Percentiles rank a stretch among this genome's conserved stretches.
phyloP scores from a whole-genome alignment of 495 filamentous ascomycete species.

The Halenospora varia region DNA sequence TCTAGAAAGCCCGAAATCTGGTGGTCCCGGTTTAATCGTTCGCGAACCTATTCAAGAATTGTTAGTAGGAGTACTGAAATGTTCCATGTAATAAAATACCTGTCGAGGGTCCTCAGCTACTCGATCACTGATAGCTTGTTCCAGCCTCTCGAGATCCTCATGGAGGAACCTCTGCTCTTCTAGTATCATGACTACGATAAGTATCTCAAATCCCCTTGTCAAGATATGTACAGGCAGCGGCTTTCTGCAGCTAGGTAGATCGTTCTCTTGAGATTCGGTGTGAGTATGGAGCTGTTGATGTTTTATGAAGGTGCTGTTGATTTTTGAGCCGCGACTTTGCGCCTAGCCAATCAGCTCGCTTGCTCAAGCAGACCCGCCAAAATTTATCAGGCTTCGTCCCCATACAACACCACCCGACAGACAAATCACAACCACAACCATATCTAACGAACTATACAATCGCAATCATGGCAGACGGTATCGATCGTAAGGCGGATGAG shows the following conservation, averaged over 20 bases:
- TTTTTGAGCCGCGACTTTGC: background rate
- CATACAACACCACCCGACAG: background rate
- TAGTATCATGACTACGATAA: slow-evolving; percentile 61
- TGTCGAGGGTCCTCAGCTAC: slow-evolving; percentile 83
- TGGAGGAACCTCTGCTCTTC: slow-evolving; percentile 92
- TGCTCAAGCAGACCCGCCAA: background rate
- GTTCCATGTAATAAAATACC: slow-evolving; percentile 50
- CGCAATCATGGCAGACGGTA: slow-evolving; percentile 79
- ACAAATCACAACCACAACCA: slow-evolving; percentile 1
- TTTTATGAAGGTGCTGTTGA: background rate
- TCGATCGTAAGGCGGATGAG: slow-evolving; percentile 92
- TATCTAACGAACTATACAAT: too few relatives aligned
- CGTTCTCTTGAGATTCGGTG: background rate
- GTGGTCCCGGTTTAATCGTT: slow-evolving; percentile 82
- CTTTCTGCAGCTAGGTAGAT: too few relatives aligned
- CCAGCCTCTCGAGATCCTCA: slow-evolving; percentile 91
- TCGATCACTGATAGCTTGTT: slow-evolving; percentile 89
- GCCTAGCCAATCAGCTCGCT: background rate
- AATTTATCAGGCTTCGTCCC: background rate
- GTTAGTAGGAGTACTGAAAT: slow-evolving; percentile 5
- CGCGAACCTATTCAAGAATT: slow-evolving; percentile 62
- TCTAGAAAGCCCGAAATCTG: slow-evolving; percentile 82
- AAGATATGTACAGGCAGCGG: too few relatives aligned
- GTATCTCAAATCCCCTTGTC: too few relatives aligned
- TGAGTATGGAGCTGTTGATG: background rate